Conservation (phyloP, 257 asterid genomes). For the Verbena officinalis region DNA sequence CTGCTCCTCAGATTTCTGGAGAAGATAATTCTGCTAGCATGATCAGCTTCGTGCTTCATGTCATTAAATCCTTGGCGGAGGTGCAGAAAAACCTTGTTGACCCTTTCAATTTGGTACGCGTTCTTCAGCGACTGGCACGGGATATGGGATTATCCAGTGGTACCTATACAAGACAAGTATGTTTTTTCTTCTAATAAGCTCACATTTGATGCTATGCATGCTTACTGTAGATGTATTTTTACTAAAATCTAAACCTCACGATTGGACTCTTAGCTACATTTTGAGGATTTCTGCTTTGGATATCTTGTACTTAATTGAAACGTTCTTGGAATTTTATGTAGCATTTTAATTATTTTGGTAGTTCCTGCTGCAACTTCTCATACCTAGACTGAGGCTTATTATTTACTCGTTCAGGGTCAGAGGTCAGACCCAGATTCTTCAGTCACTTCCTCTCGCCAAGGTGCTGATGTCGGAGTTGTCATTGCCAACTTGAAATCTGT, state of each 20-base stretch:
- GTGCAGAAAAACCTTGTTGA: slow-evolving; percentile 90
- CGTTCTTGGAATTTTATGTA: slow-evolving; percentile 17
- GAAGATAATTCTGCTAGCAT: slow-evolving; percentile 93
- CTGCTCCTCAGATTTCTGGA: slow-evolving; percentile 85
- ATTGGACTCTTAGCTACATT: slow-evolving; percentile 7
- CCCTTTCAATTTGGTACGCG: slow-evolving; percentile 80
- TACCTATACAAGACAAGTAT: slow-evolving; percentile 80
- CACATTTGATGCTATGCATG: slow-evolving; percentile 18
- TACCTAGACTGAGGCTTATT: slow-evolving; percentile 20
- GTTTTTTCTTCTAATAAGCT: slow-evolving; percentile 29
- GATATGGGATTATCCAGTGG: slow-evolving; percentile 85
- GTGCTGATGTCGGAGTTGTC: slow-evolving; percentile 87
- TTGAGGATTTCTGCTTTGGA: slow-evolving; percentile 24
- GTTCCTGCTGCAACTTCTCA: slow-evolving; percentile 3
- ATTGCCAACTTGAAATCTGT: slow-evolving; percentile 83
- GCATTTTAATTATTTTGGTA: background rate
- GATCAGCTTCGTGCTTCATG: slow-evolving; percentile 92
- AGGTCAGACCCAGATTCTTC: slow-evolving; percentile 92
- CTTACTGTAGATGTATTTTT: slow-evolving; percentile 1
- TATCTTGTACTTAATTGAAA: slow-evolving; percentile 4
- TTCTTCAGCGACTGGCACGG: slow-evolving; percentile 94
- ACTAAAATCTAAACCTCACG: slow-evolving; percentile 3
- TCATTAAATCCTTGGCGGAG: slow-evolving; percentile 81
- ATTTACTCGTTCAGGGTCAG: slow-evolving; percentile 66
- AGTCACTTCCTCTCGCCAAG: slow-evolving; percentile 95